These are phyloP conservation scores for Omphalea diandra DNA, from an alignment of 441 rosid species.

Conservation along the genomic window DNA sequence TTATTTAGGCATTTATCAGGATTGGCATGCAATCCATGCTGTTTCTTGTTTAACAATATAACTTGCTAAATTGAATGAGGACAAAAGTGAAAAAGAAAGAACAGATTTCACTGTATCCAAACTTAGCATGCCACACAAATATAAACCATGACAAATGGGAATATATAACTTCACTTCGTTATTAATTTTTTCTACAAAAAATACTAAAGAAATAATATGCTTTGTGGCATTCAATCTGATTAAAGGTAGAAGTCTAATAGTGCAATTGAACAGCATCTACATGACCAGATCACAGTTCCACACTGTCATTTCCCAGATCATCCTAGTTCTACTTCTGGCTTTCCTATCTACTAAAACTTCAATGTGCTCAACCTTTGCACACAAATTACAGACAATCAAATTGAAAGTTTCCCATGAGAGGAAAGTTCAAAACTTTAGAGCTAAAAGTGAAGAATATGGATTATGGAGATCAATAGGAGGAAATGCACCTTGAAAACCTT, in stretches of 20 bases:
- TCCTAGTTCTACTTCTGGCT: not conserved
- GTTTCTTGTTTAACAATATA: conserved; percentile 6
- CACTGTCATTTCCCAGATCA: not conserved
- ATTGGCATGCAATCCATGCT: not conserved
- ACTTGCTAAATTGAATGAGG: not conserved
- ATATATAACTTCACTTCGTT: not conserved
- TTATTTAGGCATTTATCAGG: not conserved
- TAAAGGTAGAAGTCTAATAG: no score
- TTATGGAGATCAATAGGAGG: conserved; percentile 8
- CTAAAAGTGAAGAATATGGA: conserved; percentile 3
- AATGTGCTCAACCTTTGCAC: not conserved
- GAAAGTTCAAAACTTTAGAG: not conserved
- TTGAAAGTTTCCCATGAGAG: not conserved
- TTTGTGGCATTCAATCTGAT: no score
- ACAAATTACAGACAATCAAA: not conserved
- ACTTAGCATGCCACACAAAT: not conserved
- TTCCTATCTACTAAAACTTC: not conserved
- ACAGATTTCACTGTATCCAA: no score
- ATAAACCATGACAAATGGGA: not conserved
- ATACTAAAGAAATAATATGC: not conserved
- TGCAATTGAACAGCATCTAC: conserved; percentile 2
- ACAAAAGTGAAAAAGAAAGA: not conserved
- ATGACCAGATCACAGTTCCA: not conserved
- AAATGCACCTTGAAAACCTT: conserved; percentile 59
- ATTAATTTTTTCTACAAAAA: not conserved